These are phyloP conservation scores for Diaporthe amygdali DNA, from an alignment of 2,329 filamentous ascomycete genomes.

Conservation along the genomic window DNA sequence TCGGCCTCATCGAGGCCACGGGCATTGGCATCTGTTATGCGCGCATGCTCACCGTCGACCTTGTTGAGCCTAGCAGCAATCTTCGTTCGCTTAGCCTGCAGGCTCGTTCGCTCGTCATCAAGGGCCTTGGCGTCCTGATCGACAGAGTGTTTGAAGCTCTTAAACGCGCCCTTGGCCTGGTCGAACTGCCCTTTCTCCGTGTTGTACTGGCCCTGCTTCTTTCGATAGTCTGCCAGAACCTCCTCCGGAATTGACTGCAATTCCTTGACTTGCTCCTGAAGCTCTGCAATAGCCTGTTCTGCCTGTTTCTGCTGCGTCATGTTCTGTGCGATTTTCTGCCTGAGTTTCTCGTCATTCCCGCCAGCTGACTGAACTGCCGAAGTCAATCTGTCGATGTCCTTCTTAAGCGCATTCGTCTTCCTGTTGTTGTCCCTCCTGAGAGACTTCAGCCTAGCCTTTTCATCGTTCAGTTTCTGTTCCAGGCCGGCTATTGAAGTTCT, in stretches of 20 bases:
- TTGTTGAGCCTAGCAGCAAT: constrained; percentile 73
- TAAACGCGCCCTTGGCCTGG: constrained; percentile 57
- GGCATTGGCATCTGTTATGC: constrained; percentile 72
- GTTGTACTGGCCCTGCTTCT: constrained; percentile 57
- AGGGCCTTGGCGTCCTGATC: constrained; percentile 68
- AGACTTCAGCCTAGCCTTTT: constrained; percentile 71
- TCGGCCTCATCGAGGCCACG: constrained; percentile 69
- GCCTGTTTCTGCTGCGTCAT: constrained; percentile 74
- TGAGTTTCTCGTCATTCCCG: constrained; percentile 76
- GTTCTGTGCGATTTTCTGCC: constrained; percentile 77
- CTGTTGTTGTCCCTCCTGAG: constrained; percentile 77
- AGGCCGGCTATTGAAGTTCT: constrained; percentile 77
- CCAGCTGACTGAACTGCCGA: constrained; percentile 71
- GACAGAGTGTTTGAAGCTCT: constrained; percentile 63
- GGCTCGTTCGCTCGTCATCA: constrained; percentile 66
- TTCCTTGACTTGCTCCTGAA: constrained; percentile 67
- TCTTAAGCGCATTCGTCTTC: constrained; percentile 69
- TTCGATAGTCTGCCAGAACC: constrained; percentile 62
- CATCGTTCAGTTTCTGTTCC: constrained; percentile 73
- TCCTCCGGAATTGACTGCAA: constrained; percentile 69
- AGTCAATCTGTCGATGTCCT: constrained; percentile 74
- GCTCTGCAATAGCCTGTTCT: constrained; percentile 37
- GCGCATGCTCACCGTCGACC: constrained; percentile 74
- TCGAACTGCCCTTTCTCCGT: constrained; percentile 66
- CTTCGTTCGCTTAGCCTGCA: constrained; percentile 74